phyloP scores from a whole-genome alignment of 768 basidiomycete species.

The Trametes punicea region DNA sequence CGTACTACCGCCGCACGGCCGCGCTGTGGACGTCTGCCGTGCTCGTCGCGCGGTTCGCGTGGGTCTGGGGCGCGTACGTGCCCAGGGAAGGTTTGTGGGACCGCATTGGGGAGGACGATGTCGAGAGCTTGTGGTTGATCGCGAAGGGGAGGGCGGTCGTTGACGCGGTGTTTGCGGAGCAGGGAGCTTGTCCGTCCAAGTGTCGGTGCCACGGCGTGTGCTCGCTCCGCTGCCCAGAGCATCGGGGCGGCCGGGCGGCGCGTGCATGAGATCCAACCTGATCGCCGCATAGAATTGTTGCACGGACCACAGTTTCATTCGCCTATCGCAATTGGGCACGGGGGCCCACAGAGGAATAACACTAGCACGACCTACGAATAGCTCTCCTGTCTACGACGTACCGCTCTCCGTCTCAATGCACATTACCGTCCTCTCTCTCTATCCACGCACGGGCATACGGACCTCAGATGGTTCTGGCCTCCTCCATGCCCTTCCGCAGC shows the following conservation, averaged over 20 bases:
- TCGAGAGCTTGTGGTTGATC: conserved; percentile 35
- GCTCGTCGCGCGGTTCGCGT: conserved; percentile 23
- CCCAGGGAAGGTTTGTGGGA: conserved; percentile 20
- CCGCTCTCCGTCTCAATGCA: too few species aligned
- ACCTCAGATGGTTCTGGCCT: conserved; percentile 11
- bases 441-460: too few species aligned
- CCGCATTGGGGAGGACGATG: conserved; percentile 31
- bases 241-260: not conserved
- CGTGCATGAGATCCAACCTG: not conserved
- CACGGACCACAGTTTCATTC: too few species aligned
- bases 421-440: too few species aligned
- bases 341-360: too few species aligned
- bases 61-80: conserved; percentile 26
- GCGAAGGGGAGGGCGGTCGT: conserved; percentile 17
- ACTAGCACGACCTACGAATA: too few species aligned
- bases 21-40: conserved; percentile 1
- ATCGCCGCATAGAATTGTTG: not conserved
- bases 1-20: conserved; percentile 19
- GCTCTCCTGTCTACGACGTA: too few species aligned
- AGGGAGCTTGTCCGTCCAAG: not conserved
- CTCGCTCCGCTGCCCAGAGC: not conserved
- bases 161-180: not conserved
- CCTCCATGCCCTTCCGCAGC: conserved; percentile 33
- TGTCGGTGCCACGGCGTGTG: not conserved
- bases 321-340: too few species aligned